Conservation (phyloP, 495 filamentous ascomycete genomes). For the Talaromyces wortmannii region DNA sequence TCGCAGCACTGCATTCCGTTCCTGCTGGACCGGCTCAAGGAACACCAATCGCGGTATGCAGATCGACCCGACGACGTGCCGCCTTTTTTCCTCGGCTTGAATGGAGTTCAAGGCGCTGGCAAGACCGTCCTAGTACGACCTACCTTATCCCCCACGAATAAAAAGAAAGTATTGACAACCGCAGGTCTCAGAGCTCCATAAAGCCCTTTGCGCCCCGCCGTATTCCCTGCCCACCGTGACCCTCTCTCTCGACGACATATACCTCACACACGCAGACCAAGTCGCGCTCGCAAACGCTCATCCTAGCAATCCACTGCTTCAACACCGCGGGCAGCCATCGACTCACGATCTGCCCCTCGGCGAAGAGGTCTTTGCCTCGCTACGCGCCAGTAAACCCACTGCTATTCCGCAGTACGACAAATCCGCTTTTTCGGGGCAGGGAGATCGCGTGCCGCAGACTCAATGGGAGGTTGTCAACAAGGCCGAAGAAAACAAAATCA, state of each 20-base stretch:
- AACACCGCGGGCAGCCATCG: conserved; percentile 75
- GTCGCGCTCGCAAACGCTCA: conserved; percentile 56
- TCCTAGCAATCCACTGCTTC: conserved; percentile 66
- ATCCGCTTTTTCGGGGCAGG: conserved; percentile 65
- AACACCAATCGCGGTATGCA: conserved; percentile 35
- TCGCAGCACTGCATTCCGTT: conserved; percentile 83
- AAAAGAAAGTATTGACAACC: neutral
- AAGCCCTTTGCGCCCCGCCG: conserved; percentile 57
- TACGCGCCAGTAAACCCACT: conserved; percentile 44
- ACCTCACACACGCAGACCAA: conserved; percentile 70
- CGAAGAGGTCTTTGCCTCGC: conserved; percentile 50
- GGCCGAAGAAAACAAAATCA: conserved; percentile 40
- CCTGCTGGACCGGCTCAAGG: conserved; percentile 58
- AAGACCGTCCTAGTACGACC: conserved; percentile 78
- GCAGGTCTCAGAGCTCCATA: conserved; percentile 57
- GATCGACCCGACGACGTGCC: conserved; percentile 32
- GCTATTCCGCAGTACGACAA: conserved; percentile 83
- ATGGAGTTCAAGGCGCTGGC: conserved; percentile 76
- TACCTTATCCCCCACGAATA: too few species aligned
- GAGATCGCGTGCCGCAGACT: conserved; percentile 60
- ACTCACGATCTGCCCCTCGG: conserved; percentile 78
- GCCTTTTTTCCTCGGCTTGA: conserved; percentile 55
- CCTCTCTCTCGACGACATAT: conserved; percentile 87
- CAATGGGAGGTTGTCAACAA: conserved; percentile 59
- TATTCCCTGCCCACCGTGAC: conserved; percentile 67